Base-by-base conservation (phyloP, 257 asterid species). In the Ballota nigra region DNA sequence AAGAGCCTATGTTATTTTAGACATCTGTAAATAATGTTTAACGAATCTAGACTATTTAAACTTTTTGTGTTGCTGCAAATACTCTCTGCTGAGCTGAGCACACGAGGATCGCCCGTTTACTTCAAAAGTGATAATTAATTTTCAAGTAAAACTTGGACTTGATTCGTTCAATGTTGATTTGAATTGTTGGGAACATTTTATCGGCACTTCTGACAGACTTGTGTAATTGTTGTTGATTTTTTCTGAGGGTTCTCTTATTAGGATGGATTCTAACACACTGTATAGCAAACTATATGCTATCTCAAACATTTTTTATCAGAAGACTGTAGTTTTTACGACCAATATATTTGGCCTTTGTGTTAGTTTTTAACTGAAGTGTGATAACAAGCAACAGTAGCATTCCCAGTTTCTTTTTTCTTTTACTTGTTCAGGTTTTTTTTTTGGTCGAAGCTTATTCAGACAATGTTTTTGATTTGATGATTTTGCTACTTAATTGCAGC, bases 401-500 rank as follows among this genome's bases (percentile, higher is more conserved):
- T 55, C 19, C 24, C 38, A 6, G 56, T 28, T 38, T 41, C 34
- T 38, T 3, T 18, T 62, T 67, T 58, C 53, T 31, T 62, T 51
- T 16, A 24, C 19, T 24, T 45, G 51, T 49, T 6, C n/a, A 52
- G 60, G 64, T 2, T 12, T 18, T n/a, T 36, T 38, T 24, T 45
- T 49, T 6, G 23, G n/a, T 13, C 29, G 11, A 28, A 36, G 7
- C 18, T 33, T 63, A 2, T 47, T 26, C 47, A 16, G 31, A 20
- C 24, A 58, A 53, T 24, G 8, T 24, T 34, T 28, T 53, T 45
- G n/a, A 55, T 52, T 73, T 77, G 7, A 40, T 66, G 49, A 36
- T 77, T 15, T 45, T 60, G 3, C 8, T 19, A 16, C 63, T 31
- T 72, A n/a, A 53, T 33, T 75, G 75, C 92, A 94, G 97, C 95